phyloP scores from a whole-genome alignment of 2,329 filamentous ascomycete species.

The Aspergillus fumigatus region DNA sequence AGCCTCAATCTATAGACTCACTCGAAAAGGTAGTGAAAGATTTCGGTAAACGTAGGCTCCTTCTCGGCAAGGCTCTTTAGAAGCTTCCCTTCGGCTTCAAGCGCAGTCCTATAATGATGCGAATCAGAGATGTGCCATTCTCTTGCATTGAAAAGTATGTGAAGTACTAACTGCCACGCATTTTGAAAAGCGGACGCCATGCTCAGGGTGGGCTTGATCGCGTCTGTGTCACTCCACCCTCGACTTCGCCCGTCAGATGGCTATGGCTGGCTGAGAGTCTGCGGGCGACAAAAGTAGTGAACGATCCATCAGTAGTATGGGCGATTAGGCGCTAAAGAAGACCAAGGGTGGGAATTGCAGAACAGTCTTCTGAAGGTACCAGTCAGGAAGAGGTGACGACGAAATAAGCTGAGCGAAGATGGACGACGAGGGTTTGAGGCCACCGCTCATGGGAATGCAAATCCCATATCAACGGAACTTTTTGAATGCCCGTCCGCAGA shows the following conservation, averaged over 20 bases:
- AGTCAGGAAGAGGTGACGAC: slow-evolving; percentile 1
- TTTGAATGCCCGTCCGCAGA: slow-evolving; percentile 3
- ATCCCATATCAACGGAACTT: slow-evolving; percentile 20
- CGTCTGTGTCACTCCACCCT: slow-evolving; percentile 46
- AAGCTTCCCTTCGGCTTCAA: slow-evolving; percentile 48
- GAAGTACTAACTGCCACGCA: slow-evolving; percentile 48
- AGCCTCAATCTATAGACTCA: slow-evolving; percentile 20
- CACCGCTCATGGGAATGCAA: slow-evolving; percentile 20
- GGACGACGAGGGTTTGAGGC: slow-evolving; percentile 15
- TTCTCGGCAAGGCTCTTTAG: slow-evolving; percentile 45
- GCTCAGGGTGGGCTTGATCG: slow-evolving; percentile 20
- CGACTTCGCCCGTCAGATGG: slow-evolving; percentile 54
- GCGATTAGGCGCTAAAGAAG: slow-evolving; percentile 8
- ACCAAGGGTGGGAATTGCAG: slow-evolving; percentile 8
- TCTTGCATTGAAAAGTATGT: neutral
- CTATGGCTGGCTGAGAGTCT: slow-evolving; percentile 50
- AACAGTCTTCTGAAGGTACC: neutral
- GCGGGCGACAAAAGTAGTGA: slow-evolving; percentile 44
- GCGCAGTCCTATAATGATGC: slow-evolving; percentile 27
- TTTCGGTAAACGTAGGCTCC: slow-evolving; percentile 47
- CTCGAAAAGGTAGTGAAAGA: slow-evolving; percentile 43
- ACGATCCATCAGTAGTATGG: slow-evolving; percentile 50
- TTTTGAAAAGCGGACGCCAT: slow-evolving; percentile 47
- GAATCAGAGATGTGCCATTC: slow-evolving; percentile 15
- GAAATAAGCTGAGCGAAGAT: slow-evolving; percentile 7